phyloP scores from a whole-genome alignment of 176 grass and related monocot species.

The Cymbopogon citratus region DNA sequence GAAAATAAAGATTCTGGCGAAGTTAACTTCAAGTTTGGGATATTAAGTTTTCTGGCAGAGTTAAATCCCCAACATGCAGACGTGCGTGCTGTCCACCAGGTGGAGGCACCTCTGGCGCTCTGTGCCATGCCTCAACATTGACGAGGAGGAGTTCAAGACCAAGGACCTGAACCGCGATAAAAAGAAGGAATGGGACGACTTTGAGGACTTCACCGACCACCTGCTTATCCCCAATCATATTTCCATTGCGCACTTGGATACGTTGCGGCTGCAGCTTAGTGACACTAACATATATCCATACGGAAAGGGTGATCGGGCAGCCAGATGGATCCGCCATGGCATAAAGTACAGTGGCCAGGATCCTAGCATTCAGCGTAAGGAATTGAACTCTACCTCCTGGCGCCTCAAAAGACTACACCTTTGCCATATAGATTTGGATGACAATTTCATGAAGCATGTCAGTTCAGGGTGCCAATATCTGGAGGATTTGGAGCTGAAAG shows the following conservation, averaged over 20 bases:
- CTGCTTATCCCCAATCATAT: not conserved
- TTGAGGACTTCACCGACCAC: not conserved
- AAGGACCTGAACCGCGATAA: rapidly evolving
- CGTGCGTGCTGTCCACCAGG: not conserved
- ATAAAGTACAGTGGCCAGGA: not conserved
- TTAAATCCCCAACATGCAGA: too few relatives aligned
- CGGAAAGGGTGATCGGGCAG: not conserved
- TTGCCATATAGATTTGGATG: not conserved
- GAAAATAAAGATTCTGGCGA: too few relatives aligned
- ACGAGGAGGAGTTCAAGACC: not conserved
- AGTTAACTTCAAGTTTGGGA: too few relatives aligned
- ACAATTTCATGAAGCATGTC: not conserved
- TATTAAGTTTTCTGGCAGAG: too few relatives aligned
- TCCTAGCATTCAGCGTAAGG: not conserved
- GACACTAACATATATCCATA: too few relatives aligned
- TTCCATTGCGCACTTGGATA: not conserved
- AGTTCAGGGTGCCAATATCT: not conserved
- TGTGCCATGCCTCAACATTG: not conserved
- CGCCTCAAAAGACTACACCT: not conserved
- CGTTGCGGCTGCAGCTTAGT: not conserved
- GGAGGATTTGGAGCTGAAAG: not conserved
- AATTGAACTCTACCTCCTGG: not conserved
- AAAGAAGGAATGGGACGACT: not conserved
- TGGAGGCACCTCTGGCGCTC: not conserved
- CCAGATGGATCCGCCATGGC: not conserved